Base-by-base conservation (phyloP, 179 eudicot species). In the Heliamphora pulchella region DNA sequence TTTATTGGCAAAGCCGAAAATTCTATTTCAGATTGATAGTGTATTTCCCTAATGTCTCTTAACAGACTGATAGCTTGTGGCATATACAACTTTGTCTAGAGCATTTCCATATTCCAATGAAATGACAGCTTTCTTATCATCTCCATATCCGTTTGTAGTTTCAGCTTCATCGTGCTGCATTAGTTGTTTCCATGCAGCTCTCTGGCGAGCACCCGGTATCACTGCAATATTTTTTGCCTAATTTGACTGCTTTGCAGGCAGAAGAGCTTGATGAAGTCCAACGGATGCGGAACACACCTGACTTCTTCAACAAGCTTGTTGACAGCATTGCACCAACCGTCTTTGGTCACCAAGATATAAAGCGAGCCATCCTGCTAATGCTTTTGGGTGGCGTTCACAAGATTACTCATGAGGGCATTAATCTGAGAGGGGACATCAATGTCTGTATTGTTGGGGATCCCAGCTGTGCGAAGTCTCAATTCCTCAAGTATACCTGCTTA, bases 381-480 rank as follows among this genome's bases (percentile, higher is more conserved):
- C 93, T 96, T 74, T 77, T 96, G 83, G 90, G 99, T 86, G 99
- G 99, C 76, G 94, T 96, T 78, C 99, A 96, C 83, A 96, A 96
- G 89, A 71, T 85, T 61, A 96, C 99, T 47, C 89, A 91, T 71
- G 99, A 96, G 90, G 98, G 98, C 67, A 96, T 96, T 81, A 96
- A 96, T 80, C 85, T 96, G 80, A 94, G 99, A 82, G 99, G 99
- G 58, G 99, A 96, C 81, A 92, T 96, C 74, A 96, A 96, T 84
- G 98, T 96, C 78, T 96, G 98, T 82, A 92, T 96, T 79, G 99
- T 96, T 76, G 98, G 99, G 39, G 99, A 96, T 87, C 99, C 99
- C 78, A 94, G 99, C 83, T 96, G 99, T 83, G 99, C 99, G 59
- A 96, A 96, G 85, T 96, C 99, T 75, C 99, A 96, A 85, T 96